A percentile compares a stretch with the other conserved stretches of the same genome.
phyloP scores from a whole-genome alignment of 108 stramenopile genomes.

The Nitzschia palea region DNA sequence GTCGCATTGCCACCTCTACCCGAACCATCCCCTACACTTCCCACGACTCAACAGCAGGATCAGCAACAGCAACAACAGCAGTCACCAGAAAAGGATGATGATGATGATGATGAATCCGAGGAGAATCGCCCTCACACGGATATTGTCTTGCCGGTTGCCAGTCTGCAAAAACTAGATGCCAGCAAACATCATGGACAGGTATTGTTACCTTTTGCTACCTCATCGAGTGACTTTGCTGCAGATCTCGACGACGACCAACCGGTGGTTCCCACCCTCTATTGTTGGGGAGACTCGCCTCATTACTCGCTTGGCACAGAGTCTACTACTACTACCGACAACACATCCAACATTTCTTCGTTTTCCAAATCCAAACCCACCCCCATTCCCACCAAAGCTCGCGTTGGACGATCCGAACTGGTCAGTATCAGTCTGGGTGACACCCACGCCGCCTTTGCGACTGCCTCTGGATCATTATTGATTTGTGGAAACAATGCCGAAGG shows the following conservation, averaged over 20 bases:
- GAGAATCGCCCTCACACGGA: not conserved
- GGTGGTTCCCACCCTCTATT: not conserved
- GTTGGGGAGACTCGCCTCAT: not conserved
- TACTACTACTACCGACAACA: not conserved
- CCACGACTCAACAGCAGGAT: too few relatives aligned
- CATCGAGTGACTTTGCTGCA: not conserved
- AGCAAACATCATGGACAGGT: not conserved
- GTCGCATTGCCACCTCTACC: not conserved
- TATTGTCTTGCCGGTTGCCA: not conserved
- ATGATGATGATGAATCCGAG: not conserved
- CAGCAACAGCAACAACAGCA: not conserved
- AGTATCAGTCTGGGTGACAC: constrained; percentile 42
- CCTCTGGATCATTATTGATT: constrained; percentile 45
- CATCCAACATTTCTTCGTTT: not conserved
- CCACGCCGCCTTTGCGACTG: constrained; percentile 61
- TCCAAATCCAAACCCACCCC: not conserved
- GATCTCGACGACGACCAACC: too few relatives aligned
- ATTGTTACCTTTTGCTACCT: not conserved
- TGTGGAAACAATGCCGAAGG: constrained; percentile 66
- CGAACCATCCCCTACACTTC: too few relatives aligned
- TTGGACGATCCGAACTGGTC: constrained; percentile 48
- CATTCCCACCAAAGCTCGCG: constrained; percentile 30
- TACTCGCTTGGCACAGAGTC: not conserved
- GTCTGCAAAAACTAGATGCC: not conserved
- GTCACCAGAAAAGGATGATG: not conserved